Evolutionary conservation across 1,284 basidiomycete genomes (phyloP).

Genomic region (Marasmius tenuissimus): DNA sequence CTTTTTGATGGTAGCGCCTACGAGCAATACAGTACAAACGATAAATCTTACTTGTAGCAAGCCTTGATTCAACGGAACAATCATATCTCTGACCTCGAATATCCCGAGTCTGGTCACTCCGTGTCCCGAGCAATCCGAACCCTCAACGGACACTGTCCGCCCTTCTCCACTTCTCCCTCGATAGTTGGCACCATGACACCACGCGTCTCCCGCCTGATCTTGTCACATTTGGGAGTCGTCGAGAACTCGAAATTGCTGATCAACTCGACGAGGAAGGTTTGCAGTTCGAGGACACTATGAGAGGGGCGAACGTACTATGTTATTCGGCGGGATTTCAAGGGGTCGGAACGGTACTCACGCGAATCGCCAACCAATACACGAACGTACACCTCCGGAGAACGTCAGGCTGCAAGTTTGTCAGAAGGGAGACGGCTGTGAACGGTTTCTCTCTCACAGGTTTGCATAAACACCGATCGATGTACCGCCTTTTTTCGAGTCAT

Average conservation of each 20-base stretch:
- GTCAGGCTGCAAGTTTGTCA: constrained; percentile 16
- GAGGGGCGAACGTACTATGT: background rate
- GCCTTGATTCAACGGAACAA: too few relatives aligned
- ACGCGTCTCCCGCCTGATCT: constrained; percentile 1
- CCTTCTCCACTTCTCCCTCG: constrained; percentile 5
- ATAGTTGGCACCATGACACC: constrained; percentile 4
- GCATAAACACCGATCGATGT: constrained; percentile 27
- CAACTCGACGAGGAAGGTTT: constrained; percentile 13
- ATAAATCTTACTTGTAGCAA: too few relatives aligned
- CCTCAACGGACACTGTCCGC: constrained; percentile 3
- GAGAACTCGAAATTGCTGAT: constrained; percentile 10
- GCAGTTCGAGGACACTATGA: constrained; percentile 6
- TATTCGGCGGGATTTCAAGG: background rate
- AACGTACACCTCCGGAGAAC: constrained; percentile 27
- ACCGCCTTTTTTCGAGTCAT: constrained; percentile 16
- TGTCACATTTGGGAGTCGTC: constrained; percentile 1
- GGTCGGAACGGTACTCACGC: background rate
- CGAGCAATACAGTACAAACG: too few relatives aligned
- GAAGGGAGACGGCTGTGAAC: background rate
- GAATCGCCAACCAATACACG: constrained; percentile 32
- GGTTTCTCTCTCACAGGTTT: constrained; percentile 26
- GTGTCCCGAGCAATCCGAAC: background rate
- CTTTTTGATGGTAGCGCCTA: too few relatives aligned
- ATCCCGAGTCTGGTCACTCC: too few relatives aligned
- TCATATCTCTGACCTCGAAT: too few relatives aligned